Base-by-base conservation (phyloP, 257 asterid species). In the Lavandula angustifolia region DNA sequence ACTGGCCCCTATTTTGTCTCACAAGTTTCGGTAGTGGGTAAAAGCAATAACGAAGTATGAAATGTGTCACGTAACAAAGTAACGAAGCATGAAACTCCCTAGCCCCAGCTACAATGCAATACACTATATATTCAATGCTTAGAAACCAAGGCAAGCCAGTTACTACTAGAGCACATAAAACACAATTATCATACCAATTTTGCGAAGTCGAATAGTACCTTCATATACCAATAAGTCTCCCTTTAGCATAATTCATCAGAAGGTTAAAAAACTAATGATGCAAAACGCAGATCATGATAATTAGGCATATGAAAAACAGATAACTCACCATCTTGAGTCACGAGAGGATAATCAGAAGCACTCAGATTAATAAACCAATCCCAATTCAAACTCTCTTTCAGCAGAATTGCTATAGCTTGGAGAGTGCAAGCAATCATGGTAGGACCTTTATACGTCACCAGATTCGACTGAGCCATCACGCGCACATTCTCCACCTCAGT, bases 291-390 rank as follows among this genome's bases (percentile, higher is more conserved):
- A 67, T 54, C 9, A n/a, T 52, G 41, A 51, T 18, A 71, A 53
- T 6, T 16, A 60, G 54, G 49, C 54, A 38, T 33, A 62, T 2
- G 51, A 52, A 40, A 66, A 69, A 56, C 52, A 64, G 64, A 74
- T 62, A 48, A 82, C 95, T 84, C 7, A 94, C 99, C 99, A 72
- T 94, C 99, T 79, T 87, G 99, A 72, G 96, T 87, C 84, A 94
- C 40, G 1, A 94, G 95, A 60, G 99, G 99, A 80, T 94, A 94
- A 83, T 94, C 99, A 2, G 99, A 94, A 75, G 99, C 99, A 66
- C 99, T 94, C 12, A 94, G 92, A 80, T 94, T 94, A 35, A 94
- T 94, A 87, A 94, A 94, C 99, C 99, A 94, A 74, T 90, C 99
- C 99, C 97, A 94, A 37, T 74, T 75, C 66, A 73, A 67, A 69